Evolutionary conservation across 352 stramenopile species (phyloP).

Genomic region (Phytophthora palmivora): DNA sequence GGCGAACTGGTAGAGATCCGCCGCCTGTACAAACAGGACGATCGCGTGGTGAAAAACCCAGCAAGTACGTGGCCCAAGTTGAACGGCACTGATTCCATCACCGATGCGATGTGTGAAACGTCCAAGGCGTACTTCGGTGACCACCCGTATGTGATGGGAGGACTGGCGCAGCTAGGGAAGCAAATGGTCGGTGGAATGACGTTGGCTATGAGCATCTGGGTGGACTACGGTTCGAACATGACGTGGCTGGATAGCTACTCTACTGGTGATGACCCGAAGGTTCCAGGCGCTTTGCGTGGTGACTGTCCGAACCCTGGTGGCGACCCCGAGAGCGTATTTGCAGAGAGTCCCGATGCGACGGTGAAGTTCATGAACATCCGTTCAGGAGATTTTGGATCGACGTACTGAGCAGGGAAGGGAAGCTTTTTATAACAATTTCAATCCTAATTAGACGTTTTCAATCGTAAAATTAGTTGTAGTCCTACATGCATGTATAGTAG

Average conservation of each 20-base stretch:
- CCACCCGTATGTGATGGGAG: constrained; percentile 39
- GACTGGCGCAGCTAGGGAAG: constrained; percentile 46
- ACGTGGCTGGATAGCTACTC: constrained; percentile 67
- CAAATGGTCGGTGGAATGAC: constrained; percentile 54
- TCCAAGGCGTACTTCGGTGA: constrained; percentile 57
- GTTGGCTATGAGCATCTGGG: constrained; percentile 68
- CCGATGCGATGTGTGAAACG: constrained; percentile 46
- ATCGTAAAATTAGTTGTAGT: too few species aligned
- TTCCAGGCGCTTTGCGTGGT: constrained; percentile 51
- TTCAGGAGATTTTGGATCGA: constrained; percentile 58
- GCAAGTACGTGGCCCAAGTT: constrained; percentile 27
- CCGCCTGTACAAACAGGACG: constrained; percentile 64
- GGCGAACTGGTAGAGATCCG: constrained; percentile 61
- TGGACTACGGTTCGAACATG: constrained; percentile 53
- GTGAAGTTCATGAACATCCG: too few species aligned
- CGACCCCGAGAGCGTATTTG: constrained; percentile 42
- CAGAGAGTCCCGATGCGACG: constrained; percentile 44
- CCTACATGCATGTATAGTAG: too few species aligned
- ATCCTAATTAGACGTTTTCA: too few species aligned
- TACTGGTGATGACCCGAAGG: constrained; percentile 20
- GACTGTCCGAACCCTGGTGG: constrained; percentile 47
- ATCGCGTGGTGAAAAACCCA: constrained; percentile 37
- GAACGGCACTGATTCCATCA: constrained; percentile 12
- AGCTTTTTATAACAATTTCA: too few species aligned
- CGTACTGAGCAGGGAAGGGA: too few species aligned